Percentiles rank a stretch among this genome's conserved stretches.
These are phyloP conservation scores for Inonotus obliquus DNA, from an alignment of 1,284 basidiomycete species.

Conservation along the genomic window DNA sequence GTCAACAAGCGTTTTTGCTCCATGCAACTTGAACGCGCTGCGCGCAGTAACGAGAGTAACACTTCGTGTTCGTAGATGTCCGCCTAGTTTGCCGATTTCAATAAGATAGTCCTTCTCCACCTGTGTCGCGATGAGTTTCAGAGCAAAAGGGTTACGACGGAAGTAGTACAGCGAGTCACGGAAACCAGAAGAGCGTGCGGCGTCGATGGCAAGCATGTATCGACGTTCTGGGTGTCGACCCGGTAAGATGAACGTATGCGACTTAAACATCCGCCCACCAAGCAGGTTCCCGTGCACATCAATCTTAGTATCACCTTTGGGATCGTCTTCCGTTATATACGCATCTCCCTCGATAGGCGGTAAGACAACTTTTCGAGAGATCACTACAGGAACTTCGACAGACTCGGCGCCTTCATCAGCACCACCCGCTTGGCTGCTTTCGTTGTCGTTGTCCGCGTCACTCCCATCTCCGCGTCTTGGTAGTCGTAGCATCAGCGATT, in stretches of 20 bases:
- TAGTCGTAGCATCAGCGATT: conserved; percentile 31
- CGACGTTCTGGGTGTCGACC: conserved; percentile 77
- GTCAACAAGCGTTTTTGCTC: conserved; percentile 84
- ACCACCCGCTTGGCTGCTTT: conserved; percentile 19
- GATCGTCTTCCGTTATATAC: conserved; percentile 78
- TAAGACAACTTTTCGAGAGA: conserved; percentile 55
- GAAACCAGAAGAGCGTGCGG: conserved; percentile 92
- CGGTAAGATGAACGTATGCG: conserved; percentile 81
- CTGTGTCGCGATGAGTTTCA: conserved; percentile 85
- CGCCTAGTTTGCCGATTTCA: conserved; percentile 79
- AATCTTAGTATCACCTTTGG: conserved; percentile 89
- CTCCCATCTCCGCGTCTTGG: conserved; percentile 41
- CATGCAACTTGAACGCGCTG: conserved; percentile 93
- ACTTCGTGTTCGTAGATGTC: conserved; percentile 84
- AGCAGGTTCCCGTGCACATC: conserved; percentile 80
- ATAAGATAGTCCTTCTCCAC: conserved; percentile 92
- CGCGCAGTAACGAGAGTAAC: conserved; percentile 92
- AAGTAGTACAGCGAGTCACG: conserved; percentile 97
- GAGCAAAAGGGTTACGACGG: conserved; percentile 82
- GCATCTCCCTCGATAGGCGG: conserved; percentile 84
- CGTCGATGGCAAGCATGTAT: conserved; percentile 97
- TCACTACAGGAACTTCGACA: conserved; percentile 33
- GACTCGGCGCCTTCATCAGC: conserved; percentile 26
- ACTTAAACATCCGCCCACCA: conserved; percentile 87
- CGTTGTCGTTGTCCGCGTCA: conserved; percentile 46